phyloP scores from a whole-genome alignment of 2,329 filamentous ascomycete species.

The Stachybotrys chlorohalonatus region DNA sequence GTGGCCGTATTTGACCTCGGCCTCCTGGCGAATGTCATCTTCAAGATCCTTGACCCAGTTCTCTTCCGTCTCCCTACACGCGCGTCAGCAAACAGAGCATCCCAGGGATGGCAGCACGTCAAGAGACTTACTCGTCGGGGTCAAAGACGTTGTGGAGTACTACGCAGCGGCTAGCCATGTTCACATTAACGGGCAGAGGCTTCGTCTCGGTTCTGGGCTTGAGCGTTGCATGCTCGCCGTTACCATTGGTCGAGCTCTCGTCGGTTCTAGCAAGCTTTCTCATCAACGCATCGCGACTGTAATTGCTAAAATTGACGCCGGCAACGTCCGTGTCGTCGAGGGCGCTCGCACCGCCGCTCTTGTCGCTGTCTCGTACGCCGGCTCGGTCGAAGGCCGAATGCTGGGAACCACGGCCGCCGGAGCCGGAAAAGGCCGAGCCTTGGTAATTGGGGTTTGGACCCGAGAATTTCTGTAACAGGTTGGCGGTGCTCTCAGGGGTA shows the following conservation, averaged over 20 bases:
- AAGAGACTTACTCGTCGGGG: constrained; percentile 66
- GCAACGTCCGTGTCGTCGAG: constrained; percentile 96
- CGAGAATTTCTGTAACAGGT: constrained; percentile 85
- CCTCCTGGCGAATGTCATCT: constrained; percentile 86
- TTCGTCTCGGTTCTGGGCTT: constrained; percentile 75
- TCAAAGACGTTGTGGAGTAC: constrained; percentile 95
- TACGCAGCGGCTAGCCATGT: constrained; percentile 88
- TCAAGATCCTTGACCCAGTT: constrained; percentile 89
- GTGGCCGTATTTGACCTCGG: constrained; percentile 89
- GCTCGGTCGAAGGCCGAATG: constrained; percentile 86
- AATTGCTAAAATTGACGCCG: constrained; percentile 99
- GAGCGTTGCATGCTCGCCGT: constrained; percentile 61
- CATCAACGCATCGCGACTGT: constrained; percentile 97
- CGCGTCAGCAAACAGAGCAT: constrained; percentile 20
- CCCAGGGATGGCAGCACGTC: neutral
- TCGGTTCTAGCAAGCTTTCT: constrained; percentile 95
- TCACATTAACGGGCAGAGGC: constrained; percentile 74
- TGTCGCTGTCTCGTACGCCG: constrained; percentile 80
- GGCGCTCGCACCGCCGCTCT: constrained; percentile 84
- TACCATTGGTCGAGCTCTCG: constrained; percentile 57
- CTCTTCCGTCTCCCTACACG: constrained; percentile 72
- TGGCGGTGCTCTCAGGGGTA: constrained; percentile 91
- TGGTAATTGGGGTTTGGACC: constrained; percentile 72
- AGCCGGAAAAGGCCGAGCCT: constrained; percentile 84
- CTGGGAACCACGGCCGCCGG: constrained; percentile 78